phyloP scores from a whole-genome alignment of 1,139 yeast species.

The Pichiaceae sp. region DNA sequence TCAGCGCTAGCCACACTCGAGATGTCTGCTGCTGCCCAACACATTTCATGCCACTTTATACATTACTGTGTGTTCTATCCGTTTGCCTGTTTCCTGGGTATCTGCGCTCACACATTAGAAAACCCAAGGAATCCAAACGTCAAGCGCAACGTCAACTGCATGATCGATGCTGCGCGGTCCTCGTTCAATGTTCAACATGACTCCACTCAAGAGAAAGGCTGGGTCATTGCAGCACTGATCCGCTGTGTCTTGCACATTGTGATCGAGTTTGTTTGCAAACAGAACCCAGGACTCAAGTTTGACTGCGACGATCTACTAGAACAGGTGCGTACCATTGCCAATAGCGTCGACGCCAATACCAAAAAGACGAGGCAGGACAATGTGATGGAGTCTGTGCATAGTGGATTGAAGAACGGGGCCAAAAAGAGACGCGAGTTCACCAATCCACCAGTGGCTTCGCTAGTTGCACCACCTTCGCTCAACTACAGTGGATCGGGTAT shows the following conservation, averaged over 20 bases:
- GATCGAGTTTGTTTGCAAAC: not conserved
- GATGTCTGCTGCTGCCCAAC: not conserved
- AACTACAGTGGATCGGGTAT: not conserved
- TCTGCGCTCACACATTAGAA: slow-evolving; percentile 18
- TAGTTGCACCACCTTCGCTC: slow-evolving; percentile 3
- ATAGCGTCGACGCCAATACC: not conserved
- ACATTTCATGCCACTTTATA: slow-evolving; percentile 11
- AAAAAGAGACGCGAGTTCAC: not conserved
- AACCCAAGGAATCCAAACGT: slow-evolving; percentile 8
- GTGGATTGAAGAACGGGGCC: not conserved
- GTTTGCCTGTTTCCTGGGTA: slow-evolving; percentile 21
- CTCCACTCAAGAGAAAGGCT: too few relatives aligned
- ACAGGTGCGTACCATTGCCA: not conserved
- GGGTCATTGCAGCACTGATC: slow-evolving; percentile 9
- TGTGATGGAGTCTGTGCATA: not conserved
- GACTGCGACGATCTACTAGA: slow-evolving; percentile 1
- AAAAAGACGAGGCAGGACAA: not conserved
- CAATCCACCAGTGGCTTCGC: slow-evolving; percentile 3
- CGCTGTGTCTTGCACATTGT: slow-evolving; percentile 10
- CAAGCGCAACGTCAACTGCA: slow-evolving; percentile 14
- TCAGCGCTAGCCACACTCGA: slow-evolving; percentile 21
- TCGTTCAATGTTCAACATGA: too few relatives aligned
- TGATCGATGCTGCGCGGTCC: too few relatives aligned
- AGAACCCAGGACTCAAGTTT: slow-evolving; percentile 1
- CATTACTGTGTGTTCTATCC: slow-evolving; percentile 20